Evolutionary conservation across 78 protist genomes (phyloP), one percentile per base, ranked within the genome.

Genomic region (Neovahlkampfia damariscottae): DNA sequence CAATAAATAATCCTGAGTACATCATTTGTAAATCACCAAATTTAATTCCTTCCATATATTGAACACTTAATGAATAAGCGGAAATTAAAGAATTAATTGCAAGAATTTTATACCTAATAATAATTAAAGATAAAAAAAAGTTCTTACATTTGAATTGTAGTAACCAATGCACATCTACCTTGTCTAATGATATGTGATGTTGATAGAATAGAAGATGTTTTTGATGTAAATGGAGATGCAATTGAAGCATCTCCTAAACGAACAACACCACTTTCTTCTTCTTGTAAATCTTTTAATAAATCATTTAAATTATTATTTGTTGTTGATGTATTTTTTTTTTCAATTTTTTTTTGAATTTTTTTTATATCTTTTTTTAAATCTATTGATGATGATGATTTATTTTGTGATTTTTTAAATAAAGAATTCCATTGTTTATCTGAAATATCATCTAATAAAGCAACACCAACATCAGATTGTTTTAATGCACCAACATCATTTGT

Each of bases 401-500:
- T 36, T 37, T 34, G 7, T 8, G 40, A 39, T 9, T 19, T 10
- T n/a, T 10, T 69, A n/a, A n/a, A n/a, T n/a, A n/a, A n/a, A n/a
- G n/a, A n/a, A n/a, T n/a, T n/a, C n/a, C n/a, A n/a, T 10, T 10
- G 10, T 10, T 19, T 29, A 28, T 3, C 36, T 29, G 35, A 2
- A 74, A 2, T 67, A 8, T 78, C 41, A 3, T 32, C 78, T 4
- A 73, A 19, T 38, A 90, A 28, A 3, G 90, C 87, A 30, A 86
- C 37, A 28, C 99, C 99, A n/a, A 96, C 97, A 38, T 90, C 90
- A 0, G 99, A 94, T 50, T 88, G 95, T 86, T 95, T 96, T 36
- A 98, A 88, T 1, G 99, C 99, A n/a, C 98, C 98, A n/a, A 97
- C 99, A 67, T 98, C 99, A 83, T 98, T 98, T 2, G 99, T 94